These are phyloP conservation scores for Olyra latifolia DNA, from an alignment of 176 grass and related monocot genomes.

Conservation along the genomic window DNA sequence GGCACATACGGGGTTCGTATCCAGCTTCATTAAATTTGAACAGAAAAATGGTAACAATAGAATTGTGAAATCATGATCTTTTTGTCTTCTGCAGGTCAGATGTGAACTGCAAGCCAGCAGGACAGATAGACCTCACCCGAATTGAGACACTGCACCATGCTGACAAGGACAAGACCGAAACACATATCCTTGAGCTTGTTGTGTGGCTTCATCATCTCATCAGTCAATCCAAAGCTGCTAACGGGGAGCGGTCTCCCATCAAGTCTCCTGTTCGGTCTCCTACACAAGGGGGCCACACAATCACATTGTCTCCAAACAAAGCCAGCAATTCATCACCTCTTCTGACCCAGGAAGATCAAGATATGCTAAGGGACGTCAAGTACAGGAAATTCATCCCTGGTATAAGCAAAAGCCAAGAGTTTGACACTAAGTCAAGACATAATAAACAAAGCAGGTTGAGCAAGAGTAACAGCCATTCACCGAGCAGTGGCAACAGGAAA, in stretches of 20 bases:
- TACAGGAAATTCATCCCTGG: constrained; percentile 83
- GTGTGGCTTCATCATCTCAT: constrained; percentile 91
- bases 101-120: constrained; percentile 66
- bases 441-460: constrained; percentile 70
- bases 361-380: constrained; percentile 87
- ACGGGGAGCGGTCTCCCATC: constrained; percentile 75
- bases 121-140: constrained; percentile 72
- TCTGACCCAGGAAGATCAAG: constrained; percentile 89
- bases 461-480: constrained; percentile 96
- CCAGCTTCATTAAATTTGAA: constrained; percentile 19
- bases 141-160: constrained; percentile 95
- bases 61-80: not conserved
- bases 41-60: not conserved
- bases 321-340: constrained; percentile 53
- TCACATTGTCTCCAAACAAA: constrained; percentile 47
- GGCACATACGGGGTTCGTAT: constrained; percentile 75
- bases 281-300: constrained; percentile 47
- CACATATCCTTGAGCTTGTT: constrained; percentile 73
- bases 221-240: constrained; percentile 65
- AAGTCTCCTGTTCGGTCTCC: constrained; percentile 87
- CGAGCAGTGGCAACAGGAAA: constrained; percentile 68
- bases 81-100: constrained; percentile 60
- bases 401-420: constrained; percentile 96
- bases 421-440: constrained; percentile 56
- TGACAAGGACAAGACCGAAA: constrained; percentile 92